phyloP scores from a whole-genome alignment of 1,139 yeast species.

The Taphrina sp. region DNA sequence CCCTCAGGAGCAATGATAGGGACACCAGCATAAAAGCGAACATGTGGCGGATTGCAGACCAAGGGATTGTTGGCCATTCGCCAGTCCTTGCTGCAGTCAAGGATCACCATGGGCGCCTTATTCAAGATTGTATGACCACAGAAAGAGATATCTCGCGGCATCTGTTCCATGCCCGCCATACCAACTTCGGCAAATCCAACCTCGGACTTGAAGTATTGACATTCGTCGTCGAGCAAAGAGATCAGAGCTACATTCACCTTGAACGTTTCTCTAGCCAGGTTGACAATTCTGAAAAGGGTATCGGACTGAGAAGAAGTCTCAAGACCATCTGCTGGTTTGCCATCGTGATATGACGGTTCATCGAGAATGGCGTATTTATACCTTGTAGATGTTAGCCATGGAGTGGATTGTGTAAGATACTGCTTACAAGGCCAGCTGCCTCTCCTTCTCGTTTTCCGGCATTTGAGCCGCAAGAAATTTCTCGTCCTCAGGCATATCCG shows the following conservation, averaged over 20 bases:
- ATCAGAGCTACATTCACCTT: slow-evolving; percentile 24
- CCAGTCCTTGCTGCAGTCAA: slow-evolving; percentile 37
- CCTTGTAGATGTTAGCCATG: not conserved
- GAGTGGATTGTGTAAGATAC: not conserved
- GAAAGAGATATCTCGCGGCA: slow-evolving; percentile 36
- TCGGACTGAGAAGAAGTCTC: slow-evolving; percentile 23
- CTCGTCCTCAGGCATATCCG: slow-evolving; percentile 32
- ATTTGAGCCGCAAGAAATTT: slow-evolving; percentile 22
- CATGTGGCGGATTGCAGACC: slow-evolving; percentile 35
- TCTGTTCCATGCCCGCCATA: slow-evolving; percentile 20
- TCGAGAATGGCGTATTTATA: slow-evolving; percentile 21
- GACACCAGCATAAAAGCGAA: slow-evolving; percentile 38
- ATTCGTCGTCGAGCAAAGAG: slow-evolving; percentile 28
- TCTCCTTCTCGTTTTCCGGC: slow-evolving; percentile 22
- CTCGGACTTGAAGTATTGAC: slow-evolving; percentile 32
- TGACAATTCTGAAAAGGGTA: slow-evolving; percentile 29
- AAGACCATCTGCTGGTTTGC: slow-evolving; percentile 14
- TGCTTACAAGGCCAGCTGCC: slow-evolving; percentile 20
- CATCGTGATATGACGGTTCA: slow-evolving; percentile 24
- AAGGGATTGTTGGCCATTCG: slow-evolving; percentile 37
- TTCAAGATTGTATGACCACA: slow-evolving; percentile 37
- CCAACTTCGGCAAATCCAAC: slow-evolving; percentile 24
- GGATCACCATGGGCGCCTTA: slow-evolving; percentile 36
- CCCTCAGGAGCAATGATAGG: slow-evolving; percentile 37
- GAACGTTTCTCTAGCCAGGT: slow-evolving; percentile 28